A percentile compares a stretch with the other conserved stretches of the same genome.
phyloP scores from a whole-genome alignment of 768 basidiomycete genomes.

The Boletellus ananas region DNA sequence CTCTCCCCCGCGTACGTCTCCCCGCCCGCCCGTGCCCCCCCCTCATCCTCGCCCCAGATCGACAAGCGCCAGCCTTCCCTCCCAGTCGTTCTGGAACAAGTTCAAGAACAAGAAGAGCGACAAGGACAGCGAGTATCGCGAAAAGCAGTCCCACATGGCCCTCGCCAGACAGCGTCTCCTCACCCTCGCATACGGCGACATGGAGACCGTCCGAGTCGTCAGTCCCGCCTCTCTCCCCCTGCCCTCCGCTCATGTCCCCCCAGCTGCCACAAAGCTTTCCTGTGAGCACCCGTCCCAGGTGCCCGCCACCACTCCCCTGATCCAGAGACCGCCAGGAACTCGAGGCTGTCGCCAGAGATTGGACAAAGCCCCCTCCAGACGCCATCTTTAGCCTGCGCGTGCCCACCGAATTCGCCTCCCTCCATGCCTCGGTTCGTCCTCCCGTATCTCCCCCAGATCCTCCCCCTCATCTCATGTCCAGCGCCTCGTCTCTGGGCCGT shows the following conservation, averaged over 20 bases:
- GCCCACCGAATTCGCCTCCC: slow-evolving; percentile 83
- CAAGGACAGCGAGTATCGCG: slow-evolving; percentile 62
- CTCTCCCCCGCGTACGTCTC: slow-evolving; percentile 72
- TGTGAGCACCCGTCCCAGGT: slow-evolving; percentile 38
- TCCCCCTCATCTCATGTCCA: slow-evolving; percentile 33
- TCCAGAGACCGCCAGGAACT: slow-evolving; percentile 54
- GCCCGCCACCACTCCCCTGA: not conserved
- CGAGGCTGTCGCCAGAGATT: slow-evolving; percentile 74
- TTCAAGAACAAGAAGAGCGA: slow-evolving; percentile 60
- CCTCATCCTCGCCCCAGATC: slow-evolving; percentile 49
- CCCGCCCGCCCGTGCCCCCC: slow-evolving; percentile 15
- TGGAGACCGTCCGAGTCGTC: slow-evolving; percentile 80
- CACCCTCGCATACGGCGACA: slow-evolving; percentile 78
- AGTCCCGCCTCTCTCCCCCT: slow-evolving; percentile 10
- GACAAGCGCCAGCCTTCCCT: slow-evolving; percentile 56
- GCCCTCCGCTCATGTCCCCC: not conserved
- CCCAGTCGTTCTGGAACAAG: slow-evolving; percentile 54
- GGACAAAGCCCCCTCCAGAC: slow-evolving; percentile 84
- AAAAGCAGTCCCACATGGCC: slow-evolving; percentile 57
- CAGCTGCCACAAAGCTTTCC: slow-evolving; percentile 67
- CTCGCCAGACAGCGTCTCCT: slow-evolving; percentile 71
- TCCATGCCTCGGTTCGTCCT: slow-evolving; percentile 71
- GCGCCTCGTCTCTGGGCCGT: slow-evolving; percentile 78
- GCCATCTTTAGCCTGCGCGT: slow-evolving; percentile 72
- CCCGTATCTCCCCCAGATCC: slow-evolving; percentile 6